Evolutionary conservation across 2,329 filamentous ascomycete genomes (phyloP), one percentile per base, ranked within the genome.

Genomic region (Neofusicoccum parvum): DNA sequence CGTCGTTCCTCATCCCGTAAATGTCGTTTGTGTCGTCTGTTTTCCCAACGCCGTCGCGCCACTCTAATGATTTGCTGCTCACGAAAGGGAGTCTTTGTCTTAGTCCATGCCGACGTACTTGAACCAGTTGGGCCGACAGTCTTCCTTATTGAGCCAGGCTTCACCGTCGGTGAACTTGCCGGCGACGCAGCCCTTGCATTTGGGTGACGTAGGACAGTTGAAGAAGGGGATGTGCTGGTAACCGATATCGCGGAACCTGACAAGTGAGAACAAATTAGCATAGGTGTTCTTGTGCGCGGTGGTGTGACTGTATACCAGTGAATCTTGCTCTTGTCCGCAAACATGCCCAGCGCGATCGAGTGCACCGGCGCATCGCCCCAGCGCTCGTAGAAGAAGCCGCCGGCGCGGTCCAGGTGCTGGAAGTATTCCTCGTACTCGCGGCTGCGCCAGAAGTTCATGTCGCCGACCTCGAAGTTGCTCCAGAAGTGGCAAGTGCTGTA

Each of bases 401-500:
- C 95, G 0, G 94, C 92, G 20, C 91, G 88, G 78, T 99, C 95
- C 39, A 99, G 85, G 78, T 98, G 93, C 74, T 96, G 89, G 76
- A 99, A 99, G 79, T 97, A 99, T 69, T 96, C 93, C 75, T 96
- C 91, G 75, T 99, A 99, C 51, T 88, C 85, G 76, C 94, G 87
- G 74, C 92, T 92, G 56, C 95, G 85, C 92, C 93, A 99, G 79
- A 99, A 97, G 68, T 87, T 87, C 86, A 99, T 87, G 78, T 97
- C 92, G 53, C 87, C 94, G 72, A 99, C 94, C 80, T 99, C 95
- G 72, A 99, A 99, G 79, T 99, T 99, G 73, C 90, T 95, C 95
- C 95, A 99, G 83, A 99, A 99, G 79, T 99, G 95, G 78, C 95
- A 99, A 2, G 95, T 98, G 39, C 92, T 96, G 82, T 97, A 99